phyloP scores from a whole-genome alignment of 2,329 filamentous ascomycete genomes.

The Stachybotrys elegans region DNA sequence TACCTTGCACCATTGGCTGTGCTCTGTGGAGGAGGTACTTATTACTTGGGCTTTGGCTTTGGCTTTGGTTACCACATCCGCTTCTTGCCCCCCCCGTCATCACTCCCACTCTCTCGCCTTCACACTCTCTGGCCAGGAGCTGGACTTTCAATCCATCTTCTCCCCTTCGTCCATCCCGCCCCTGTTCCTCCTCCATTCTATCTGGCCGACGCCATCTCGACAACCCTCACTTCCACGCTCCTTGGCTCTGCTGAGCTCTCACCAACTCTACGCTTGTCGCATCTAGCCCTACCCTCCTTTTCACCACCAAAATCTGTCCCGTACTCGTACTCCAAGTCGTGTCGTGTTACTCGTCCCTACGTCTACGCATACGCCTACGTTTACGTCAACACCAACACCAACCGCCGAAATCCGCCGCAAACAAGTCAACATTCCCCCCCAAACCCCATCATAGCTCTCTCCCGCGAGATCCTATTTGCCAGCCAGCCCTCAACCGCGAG shows the following conservation, averaged over 20 bases:
- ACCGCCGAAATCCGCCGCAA: not conserved
- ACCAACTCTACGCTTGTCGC: conserved; percentile 23
- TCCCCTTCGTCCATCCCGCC: conserved; percentile 17
- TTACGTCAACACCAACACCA: conserved; percentile 5
- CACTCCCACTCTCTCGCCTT: conserved; percentile 18
- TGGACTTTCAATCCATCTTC: conserved; percentile 35
- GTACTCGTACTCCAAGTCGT: conserved; percentile 23
- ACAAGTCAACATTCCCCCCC: too few species aligned
- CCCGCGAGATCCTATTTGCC: conserved; percentile 1
- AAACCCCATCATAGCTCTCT: not conserved
- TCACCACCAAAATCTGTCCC: conserved; percentile 26
- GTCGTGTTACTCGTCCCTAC: conserved; percentile 14
- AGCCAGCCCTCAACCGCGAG: conserved; percentile 7
- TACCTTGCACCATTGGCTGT: too few species aligned
- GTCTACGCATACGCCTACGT: conserved; percentile 13
- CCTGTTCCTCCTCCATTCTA: conserved; percentile 34
- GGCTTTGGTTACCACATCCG: too few species aligned
- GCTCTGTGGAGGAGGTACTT: too few species aligned
- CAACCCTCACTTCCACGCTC: conserved; percentile 30
- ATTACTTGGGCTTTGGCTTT: too few species aligned
- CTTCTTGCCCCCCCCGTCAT: conserved; percentile 10
- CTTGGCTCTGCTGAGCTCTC: conserved; percentile 29
- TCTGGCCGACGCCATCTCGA: conserved; percentile 27
- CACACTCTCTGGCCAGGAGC: conserved; percentile 23
- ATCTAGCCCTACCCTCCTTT: conserved; percentile 30